Base-by-base conservation (phyloP, 192 early-diverging fungal genomes). In the Coemansia sp. region DNA sequence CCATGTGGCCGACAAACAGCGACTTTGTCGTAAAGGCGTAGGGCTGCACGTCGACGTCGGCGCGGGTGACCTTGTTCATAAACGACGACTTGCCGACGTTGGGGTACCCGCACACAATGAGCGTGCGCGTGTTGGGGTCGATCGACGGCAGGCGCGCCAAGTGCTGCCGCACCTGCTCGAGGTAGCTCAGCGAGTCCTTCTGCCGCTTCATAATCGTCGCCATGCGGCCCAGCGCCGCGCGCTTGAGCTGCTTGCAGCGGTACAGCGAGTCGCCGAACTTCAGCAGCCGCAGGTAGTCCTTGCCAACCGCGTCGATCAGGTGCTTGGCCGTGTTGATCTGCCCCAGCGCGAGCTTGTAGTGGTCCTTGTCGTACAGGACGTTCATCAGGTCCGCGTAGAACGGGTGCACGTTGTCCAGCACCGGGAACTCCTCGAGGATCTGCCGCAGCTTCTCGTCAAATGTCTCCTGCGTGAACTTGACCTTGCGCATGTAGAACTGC, bases 21-120 rank as follows among this genome's bases (percentile, higher is more conserved):
- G 93, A 95, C 87, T 99, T 99, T 67, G 98, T 99, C 24, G 98
- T 99, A 86, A 99, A 99, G 36, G 98, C 98, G 83, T 99, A 99
- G 17, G 97, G 97, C 80, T 99, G 98, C 12, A 99, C 98, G 77
- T 99, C 98, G 24, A 99, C 98, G 74, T 99, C 95, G 12, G 98
- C 97, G 53, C 95, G 88, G 11, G 98, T 99, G 10, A 99, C 88
- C 86, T 99, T 98, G 91, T 98, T 98, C 88, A 95, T 97, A 77
- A 97, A 97, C 68, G 90, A 91, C 44, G 92, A 97, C 80, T 98
- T 99, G 74, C 98, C 98, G 29, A 99, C 98, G 79, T 99, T 99
- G n/a, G 98, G 98, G 80, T 98, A 99, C 31, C 98, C 98, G 77
- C 98, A 99, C 56, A 99, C 91, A 45, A 99, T 89, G 27, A 99